phyloP scores from a whole-genome alignment of 352 stramenopile species.

The Globisporangium spinosum region DNA sequence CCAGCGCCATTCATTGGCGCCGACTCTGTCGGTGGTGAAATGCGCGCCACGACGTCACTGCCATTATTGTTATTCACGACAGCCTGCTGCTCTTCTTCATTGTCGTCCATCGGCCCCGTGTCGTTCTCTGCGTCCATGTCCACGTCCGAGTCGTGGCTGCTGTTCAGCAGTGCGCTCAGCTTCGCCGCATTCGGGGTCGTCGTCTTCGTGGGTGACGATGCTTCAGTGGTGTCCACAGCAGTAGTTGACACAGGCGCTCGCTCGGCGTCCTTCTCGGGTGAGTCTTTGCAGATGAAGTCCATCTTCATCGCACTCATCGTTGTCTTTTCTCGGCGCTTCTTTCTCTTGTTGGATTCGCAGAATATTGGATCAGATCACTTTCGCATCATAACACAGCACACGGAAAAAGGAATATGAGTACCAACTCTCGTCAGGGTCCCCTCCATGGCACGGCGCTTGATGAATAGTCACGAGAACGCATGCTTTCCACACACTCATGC shows the following conservation, averaged over 20 bases:
- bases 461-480: no score
- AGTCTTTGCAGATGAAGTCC: slow-evolving; percentile 78
- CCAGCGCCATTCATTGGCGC: slow-evolving; percentile 16
- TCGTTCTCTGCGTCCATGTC: slow-evolving; percentile 28
- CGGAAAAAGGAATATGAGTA: no score
- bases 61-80: not conserved
- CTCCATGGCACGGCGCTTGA: no score
- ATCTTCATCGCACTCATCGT: slow-evolving; percentile 79
- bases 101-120: slow-evolving; percentile 12
- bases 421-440: no score
- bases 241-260: not conserved
- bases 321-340: not conserved
- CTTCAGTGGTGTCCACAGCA: not conserved
- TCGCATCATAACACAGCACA: not conserved
- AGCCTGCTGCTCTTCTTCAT: slow-evolving; percentile 14
- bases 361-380: not conserved
- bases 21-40: slow-evolving; percentile 21
- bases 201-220: not conserved
- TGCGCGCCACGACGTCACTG: not conserved
- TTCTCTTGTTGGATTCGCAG: not conserved
- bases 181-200: slow-evolving; percentile 28
- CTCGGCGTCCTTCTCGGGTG: slow-evolving; percentile 20
- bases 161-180: slow-evolving; percentile 40
- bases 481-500: no score
- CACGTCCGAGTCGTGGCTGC: slow-evolving; percentile 30